These are phyloP conservation scores for Insectozyma bohioensis DNA, from an alignment of 1,139 yeast genomes.

Conservation along the genomic window DNA sequence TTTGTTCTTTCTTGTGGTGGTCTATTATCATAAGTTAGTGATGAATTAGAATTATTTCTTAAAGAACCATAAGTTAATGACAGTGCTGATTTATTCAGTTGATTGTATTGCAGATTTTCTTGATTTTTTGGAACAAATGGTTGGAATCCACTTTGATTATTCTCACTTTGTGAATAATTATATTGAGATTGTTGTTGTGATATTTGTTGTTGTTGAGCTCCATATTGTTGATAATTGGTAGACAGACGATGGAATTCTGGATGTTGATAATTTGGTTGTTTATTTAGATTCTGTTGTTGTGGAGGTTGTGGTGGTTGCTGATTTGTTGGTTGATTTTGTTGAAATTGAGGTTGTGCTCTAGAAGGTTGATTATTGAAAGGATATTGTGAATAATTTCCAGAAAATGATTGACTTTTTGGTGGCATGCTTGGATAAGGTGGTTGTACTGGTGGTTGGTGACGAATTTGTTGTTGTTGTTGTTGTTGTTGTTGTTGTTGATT, in stretches of 20 bases:
- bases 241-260: conserved; percentile 7
- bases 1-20: conserved; percentile 3
- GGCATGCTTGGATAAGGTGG: conserved; percentile 6
- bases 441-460: conserved; percentile 6
- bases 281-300: conserved; percentile 7
- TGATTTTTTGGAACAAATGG: too few species aligned
- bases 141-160: too few species aligned
- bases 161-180: too few species aligned
- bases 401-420: conserved; percentile 4
- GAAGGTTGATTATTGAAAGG: background rate
- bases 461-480: conserved; percentile 7
- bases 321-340: background rate
- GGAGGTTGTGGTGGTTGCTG: conserved; percentile 7
- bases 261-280: conserved; percentile 5
- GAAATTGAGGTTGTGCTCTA: background rate
- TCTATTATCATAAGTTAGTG: conserved; percentile 10
- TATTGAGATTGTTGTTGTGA: too few species aligned
- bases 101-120: conserved; percentile 1
- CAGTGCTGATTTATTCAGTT: conserved; percentile 9
- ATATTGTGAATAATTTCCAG: background rate
- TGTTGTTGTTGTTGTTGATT: conserved; percentile 6
- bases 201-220: too few species aligned
- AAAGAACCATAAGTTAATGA: conserved; percentile 7
- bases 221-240: conserved; percentile 8
- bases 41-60: conserved; percentile 7